Base-by-base conservation (phyloP, 1,284 basidiomycete species). In the Sanghuangporus weigelae region DNA sequence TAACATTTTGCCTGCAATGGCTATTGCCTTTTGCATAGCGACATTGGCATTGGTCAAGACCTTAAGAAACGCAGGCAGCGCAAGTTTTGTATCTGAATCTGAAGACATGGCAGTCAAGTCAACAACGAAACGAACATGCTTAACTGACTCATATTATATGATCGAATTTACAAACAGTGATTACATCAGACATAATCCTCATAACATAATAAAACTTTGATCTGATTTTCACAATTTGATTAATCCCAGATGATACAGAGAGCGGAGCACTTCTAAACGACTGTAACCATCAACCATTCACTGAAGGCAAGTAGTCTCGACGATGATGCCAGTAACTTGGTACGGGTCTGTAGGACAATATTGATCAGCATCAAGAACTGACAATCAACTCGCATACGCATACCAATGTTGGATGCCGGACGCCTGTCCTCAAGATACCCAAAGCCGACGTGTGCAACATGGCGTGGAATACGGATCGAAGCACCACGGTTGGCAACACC, bases 401-500 rank as follows among this genome's bases (percentile, higher is more conserved):
- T 81, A 92, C 95, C 95, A 71, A 98, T 93, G 84, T 99, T 99
- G 74, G 95, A 98, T 60, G 96, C 96, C 40, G 96, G 95, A 69
- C 96, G 93, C 69, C 95, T 86, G 79, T 96, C 95, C 78, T 98
- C 96, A 70, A 98, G 80, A 83, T 99, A 99, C 50, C 97, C 96
- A 74, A 89, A 92, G 67, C 96, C 96, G 78, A 96, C 89, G 40
- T 90, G 83, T 64, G 90, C 92, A 71, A 97, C 95, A 76, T 96
- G 93, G 71, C 95, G 83, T 62, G 96, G 96, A 63, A 97, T 90
- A 81, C 93, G 89, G 76, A 95, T 92, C n/a, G 92, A 96, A 59
- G 94, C 95, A 73, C 95, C 96, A 78, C 96, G 93, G 84, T 99
- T 94, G 71, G 96, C 96, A 67, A 98, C 93, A 78, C 96, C 96